Base-by-base conservation (phyloP, 2,329 filamentous ascomycete genomes). In the Thyridium curvatum region DNA sequence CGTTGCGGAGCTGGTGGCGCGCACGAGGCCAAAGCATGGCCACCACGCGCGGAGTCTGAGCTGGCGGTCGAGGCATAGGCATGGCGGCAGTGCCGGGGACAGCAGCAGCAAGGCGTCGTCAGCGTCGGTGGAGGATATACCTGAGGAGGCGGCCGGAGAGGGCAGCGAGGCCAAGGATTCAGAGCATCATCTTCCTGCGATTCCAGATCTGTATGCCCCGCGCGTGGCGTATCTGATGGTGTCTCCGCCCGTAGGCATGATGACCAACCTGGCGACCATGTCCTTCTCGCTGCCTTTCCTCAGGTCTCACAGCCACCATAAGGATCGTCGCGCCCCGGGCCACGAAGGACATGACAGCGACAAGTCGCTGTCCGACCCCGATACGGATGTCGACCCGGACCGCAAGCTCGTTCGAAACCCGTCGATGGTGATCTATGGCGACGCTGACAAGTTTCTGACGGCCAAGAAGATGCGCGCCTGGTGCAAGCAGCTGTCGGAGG, bases 401-500 rank as follows among this genome's bases (percentile, higher is more conserved):
- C 60, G 63, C 37, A 79, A 84, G 51, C 63, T 86, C 35, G 60
- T 76, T 2, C 56, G 61, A 2, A 71, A 81, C 50, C 69, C 71
- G 1, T 83, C 83, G 0, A 57, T 95, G 28, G 80, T 78, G 1
- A 60, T 94, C 0, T 94, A 82, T 52, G 91, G 90, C 2, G 77
- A 82, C 37, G 68, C 74, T 4, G 90, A 97, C 57, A 62, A 72
- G 0, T 94, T 96, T 47, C 81, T 86, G 2, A 74, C 80, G 1
- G 67, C 66, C 4, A 72, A 69, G 41, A 85, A 77, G 56, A 66
- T 90, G 48, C 71, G 74, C 10, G 62, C 68, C 1, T 95, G 90
- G 90, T 35, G 42, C 5, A 62, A 68, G 31, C 69, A 66, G 33
- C 58, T 86, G 33, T 53, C 59, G 28, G 49, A 57, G 8, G 52